Conservation (phyloP, 495 filamentous ascomycete species). For the Xylaria intraflava region DNA sequence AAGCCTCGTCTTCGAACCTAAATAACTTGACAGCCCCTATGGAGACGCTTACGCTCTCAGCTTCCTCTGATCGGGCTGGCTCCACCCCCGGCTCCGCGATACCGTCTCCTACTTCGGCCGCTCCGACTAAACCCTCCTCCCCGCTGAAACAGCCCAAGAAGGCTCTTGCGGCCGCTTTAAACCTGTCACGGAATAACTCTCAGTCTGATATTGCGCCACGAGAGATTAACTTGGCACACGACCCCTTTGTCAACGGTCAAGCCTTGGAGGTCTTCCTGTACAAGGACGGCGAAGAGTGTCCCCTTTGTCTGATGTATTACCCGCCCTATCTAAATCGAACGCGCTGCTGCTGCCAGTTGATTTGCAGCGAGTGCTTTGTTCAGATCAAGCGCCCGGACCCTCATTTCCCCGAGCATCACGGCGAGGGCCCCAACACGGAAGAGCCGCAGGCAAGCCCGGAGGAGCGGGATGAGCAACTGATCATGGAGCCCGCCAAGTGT, state of each 20-base stretch:
- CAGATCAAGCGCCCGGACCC: conserved; percentile 97
- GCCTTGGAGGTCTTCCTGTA: conserved; percentile 88
- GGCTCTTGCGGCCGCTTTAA: conserved; percentile 72
- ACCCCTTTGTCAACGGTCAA: conserved; percentile 87
- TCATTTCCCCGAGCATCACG: conserved; percentile 83
- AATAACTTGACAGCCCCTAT: conserved; percentile 72
- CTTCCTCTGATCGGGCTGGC: conserved; percentile 57
- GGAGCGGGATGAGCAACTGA: conserved; percentile 58
- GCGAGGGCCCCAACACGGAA: conserved; percentile 46
- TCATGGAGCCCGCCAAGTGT: conserved; percentile 88
- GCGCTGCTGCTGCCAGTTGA: conserved; percentile 90
- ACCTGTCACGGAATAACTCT: conserved; percentile 60
- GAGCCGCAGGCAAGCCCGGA: conserved; percentile 32
- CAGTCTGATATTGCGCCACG: conserved; percentile 61
- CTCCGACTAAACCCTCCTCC: conserved; percentile 26
- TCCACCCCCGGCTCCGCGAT: conserved; percentile 45
- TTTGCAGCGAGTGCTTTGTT: conserved; percentile 98
- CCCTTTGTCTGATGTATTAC: conserved; percentile 94
- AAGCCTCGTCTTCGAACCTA: conserved; percentile 37
- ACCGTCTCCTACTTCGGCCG: conserved; percentile 51
- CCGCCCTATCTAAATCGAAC: conserved; percentile 95
- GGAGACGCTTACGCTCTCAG: conserved; percentile 63
- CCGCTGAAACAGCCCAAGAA: conserved; percentile 66
- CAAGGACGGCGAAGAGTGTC: conserved; percentile 84
- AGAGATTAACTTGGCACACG: conserved; percentile 72